Evolutionary conservation across 768 basidiomycete species (phyloP).

Genomic region (Tremella mesenterica): DNA sequence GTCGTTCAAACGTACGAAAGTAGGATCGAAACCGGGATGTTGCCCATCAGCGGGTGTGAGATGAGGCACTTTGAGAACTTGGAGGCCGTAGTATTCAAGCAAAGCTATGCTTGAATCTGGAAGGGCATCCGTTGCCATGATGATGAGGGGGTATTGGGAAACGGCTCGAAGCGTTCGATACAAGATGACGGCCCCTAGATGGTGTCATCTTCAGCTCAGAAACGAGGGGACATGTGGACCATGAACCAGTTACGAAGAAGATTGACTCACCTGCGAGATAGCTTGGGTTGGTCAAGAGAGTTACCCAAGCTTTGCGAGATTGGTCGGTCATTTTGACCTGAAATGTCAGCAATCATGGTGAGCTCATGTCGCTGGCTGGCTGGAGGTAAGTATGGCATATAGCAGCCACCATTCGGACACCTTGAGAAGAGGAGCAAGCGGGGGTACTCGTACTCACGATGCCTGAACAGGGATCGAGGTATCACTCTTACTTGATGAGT

Average conservation of each 20-base stretch:
- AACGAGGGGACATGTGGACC: neutral
- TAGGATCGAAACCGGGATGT: slow-evolving; percentile 54
- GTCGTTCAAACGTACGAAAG: slow-evolving; percentile 51
- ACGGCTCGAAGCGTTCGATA: slow-evolving; percentile 53
- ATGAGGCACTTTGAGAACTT: slow-evolving; percentile 28
- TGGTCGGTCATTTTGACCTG: no score
- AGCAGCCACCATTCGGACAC: neutral
- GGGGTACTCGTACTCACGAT: no score
- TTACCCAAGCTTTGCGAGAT: slow-evolving; percentile 57
- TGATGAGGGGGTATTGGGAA: slow-evolving; percentile 66
- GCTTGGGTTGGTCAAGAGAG: slow-evolving; percentile 61
- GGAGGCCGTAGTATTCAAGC: slow-evolving; percentile 54
- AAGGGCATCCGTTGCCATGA: slow-evolving; percentile 61
- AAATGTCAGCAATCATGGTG: no score
- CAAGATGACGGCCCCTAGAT: slow-evolving; percentile 56
- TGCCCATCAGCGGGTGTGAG: slow-evolving; percentile 23
- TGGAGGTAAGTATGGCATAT: no score
- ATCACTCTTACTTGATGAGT: no score
- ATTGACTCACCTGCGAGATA: slow-evolving; percentile 48
- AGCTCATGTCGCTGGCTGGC: no score
- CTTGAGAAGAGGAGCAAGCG: neutral
- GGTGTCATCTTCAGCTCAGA: neutral
- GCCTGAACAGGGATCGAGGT: no score
- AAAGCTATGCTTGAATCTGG: slow-evolving; percentile 51
- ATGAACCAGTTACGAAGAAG: neutral